phyloP scores from a whole-genome alignment of 169 alveolate species.

The Eimeria falciformis region DNA sequence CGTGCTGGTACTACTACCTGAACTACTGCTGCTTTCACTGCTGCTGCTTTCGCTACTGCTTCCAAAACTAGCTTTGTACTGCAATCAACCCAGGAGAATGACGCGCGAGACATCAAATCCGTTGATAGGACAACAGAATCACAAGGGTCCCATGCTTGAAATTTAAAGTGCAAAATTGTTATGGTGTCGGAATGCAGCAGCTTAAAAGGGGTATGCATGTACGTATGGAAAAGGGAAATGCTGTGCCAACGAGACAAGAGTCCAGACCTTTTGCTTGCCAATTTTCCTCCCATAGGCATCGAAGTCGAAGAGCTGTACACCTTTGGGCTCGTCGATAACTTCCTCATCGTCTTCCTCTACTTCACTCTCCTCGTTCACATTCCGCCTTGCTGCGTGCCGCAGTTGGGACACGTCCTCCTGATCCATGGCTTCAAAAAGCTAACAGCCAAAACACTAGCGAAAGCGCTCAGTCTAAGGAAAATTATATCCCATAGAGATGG shows the following conservation, averaged over 20 bases:
- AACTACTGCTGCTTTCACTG: constrained; percentile 48
- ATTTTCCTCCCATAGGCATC: constrained; percentile 66
- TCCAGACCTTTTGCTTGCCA: constrained; percentile 24
- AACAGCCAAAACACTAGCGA: too few species aligned
- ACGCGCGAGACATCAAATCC: neutral
- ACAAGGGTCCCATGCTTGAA: too few species aligned
- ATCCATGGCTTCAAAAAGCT: constrained; percentile 38
- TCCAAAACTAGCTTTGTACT: constrained; percentile 72
- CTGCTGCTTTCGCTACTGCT: constrained; percentile 25
- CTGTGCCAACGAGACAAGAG: too few species aligned
- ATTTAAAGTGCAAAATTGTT: too few species aligned
- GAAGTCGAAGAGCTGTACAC: constrained; percentile 72
- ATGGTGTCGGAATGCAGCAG: too few species aligned
- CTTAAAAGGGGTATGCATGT: too few species aligned
- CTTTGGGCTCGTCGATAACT: constrained; percentile 44
- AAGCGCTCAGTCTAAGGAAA: too few species aligned
- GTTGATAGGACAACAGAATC: neutral
- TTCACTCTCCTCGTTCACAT: constrained; percentile 36
- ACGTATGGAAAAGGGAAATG: too few species aligned
- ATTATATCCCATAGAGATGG: too few species aligned
- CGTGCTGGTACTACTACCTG: constrained; percentile 36
- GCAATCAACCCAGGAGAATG: neutral
- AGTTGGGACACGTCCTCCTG: constrained; percentile 45
- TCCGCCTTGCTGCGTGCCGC: constrained; percentile 23
- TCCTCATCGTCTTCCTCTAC: constrained; percentile 43